A percentile compares a stretch with the other conserved stretches of the same genome.
Evolutionary conservation across 23 red algal species (phyloP).

Genomic region (Gracilariopsis chorda): DNA sequence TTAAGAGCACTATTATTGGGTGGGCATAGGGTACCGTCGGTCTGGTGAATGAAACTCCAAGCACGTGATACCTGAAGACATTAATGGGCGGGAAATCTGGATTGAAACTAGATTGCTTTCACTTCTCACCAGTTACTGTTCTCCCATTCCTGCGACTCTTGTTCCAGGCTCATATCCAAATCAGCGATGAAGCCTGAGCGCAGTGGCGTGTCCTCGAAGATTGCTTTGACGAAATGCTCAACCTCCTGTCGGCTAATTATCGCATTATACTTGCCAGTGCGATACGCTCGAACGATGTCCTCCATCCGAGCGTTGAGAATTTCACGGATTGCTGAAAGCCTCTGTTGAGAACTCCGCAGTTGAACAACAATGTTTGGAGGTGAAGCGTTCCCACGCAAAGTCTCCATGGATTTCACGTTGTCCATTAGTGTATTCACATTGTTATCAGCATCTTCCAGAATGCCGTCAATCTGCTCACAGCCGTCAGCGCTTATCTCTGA

Average conservation of each 20-base stretch:
- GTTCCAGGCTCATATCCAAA: constrained; percentile 46
- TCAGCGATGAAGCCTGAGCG: constrained; percentile 44
- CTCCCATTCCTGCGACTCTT: constrained; percentile 55
- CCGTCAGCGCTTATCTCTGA: constrained; percentile 65
- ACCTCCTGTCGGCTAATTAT: constrained; percentile 46
- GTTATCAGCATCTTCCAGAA: constrained; percentile 45
- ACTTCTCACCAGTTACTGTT: constrained; percentile 71
- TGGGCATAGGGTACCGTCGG: too few species aligned
- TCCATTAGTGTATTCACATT: constrained; percentile 49
- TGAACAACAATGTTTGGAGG: constrained; percentile 42
- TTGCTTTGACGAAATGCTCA: constrained; percentile 51
- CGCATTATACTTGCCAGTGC: constrained; percentile 56
- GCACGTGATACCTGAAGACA: too few species aligned
- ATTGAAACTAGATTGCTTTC: too few species aligned
- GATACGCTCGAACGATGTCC: constrained; percentile 47
- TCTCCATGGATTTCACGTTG: constrained; percentile 20
- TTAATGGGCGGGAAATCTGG: too few species aligned
- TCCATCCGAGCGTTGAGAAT: constrained; percentile 77
- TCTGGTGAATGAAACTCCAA: too few species aligned
- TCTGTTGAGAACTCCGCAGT: not conserved
- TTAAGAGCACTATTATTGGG: too few species aligned
- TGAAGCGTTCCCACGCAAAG: not conserved
- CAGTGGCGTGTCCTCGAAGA: constrained; percentile 72
- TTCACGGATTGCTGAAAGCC: constrained; percentile 3
- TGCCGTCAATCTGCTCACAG: constrained; percentile 58